phyloP scores from a whole-genome alignment of 179 eudicot genomes.

The Spergularia azorica region DNA sequence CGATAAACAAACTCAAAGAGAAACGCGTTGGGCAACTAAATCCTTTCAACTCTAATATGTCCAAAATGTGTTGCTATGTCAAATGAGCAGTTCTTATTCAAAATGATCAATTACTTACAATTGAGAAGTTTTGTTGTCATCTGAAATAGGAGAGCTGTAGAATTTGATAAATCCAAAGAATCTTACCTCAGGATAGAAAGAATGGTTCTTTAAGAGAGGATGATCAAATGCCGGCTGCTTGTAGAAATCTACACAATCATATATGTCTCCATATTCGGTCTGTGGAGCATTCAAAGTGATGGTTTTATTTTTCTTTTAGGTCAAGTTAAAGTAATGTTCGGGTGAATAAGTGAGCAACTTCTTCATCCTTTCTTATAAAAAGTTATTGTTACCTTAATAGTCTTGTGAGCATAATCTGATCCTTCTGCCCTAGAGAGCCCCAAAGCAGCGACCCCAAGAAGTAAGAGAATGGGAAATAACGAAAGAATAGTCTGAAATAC shows the following conservation, averaged over 20 bases:
- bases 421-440: neutral
- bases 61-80: neutral
- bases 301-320: neutral
- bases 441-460: neutral
- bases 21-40: too few relatives aligned
- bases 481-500: neutral
- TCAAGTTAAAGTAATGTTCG: too few relatives aligned
- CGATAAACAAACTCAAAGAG: neutral
- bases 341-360: neutral
- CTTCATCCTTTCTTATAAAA: neutral
- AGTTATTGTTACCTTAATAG: slow-evolving; percentile 11
- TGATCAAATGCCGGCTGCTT: slow-evolving; percentile 25
- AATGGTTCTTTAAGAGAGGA: slow-evolving; percentile 26
- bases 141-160: too few relatives aligned
- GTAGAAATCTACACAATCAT: slow-evolving; percentile 30
- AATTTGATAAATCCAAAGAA: too few relatives aligned
- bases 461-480: slow-evolving; percentile 9
- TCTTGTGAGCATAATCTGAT: slow-evolving; percentile 13
- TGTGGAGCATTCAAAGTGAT: neutral
- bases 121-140: too few relatives aligned
- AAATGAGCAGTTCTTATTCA: neutral
- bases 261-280: slow-evolving; percentile 19
- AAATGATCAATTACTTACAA: neutral
- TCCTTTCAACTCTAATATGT: too few relatives aligned
- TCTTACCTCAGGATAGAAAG: slow-evolving; percentile 23